Evolutionary conservation across 2,329 filamentous ascomycete genomes (phyloP).

Genomic region (Trichoderma atrobrunneum): DNA sequence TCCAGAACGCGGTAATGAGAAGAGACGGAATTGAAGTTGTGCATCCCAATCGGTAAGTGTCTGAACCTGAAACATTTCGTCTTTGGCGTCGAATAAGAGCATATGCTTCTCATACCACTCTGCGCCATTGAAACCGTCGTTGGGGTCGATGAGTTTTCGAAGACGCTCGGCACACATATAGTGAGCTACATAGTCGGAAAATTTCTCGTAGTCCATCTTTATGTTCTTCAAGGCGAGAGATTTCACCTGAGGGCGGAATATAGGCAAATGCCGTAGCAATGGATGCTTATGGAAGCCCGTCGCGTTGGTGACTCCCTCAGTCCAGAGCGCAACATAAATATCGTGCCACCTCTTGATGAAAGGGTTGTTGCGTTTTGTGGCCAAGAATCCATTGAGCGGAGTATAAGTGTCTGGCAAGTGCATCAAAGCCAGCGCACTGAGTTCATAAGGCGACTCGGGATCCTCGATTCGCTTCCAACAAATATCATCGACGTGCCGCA

Average conservation of each 20-base stretch:
- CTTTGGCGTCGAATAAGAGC: conserved; percentile 25
- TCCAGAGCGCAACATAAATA: conserved; percentile 37
- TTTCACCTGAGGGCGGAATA: neutral
- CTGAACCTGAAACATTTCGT: conserved; percentile 23
- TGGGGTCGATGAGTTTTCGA: conserved; percentile 32
- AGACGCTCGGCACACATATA: conserved; percentile 33
- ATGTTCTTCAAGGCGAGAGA: neutral
- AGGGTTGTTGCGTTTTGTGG: conserved; percentile 39
- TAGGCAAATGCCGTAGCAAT: conserved; percentile 20
- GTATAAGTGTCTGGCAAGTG: neutral
- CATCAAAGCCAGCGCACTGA: conserved; percentile 6
- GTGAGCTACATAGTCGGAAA: conserved; percentile 33
- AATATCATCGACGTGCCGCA: conserved; percentile 40
- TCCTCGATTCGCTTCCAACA: conserved; percentile 42
- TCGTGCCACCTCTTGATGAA: conserved; percentile 46
- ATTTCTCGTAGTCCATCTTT: neutral
- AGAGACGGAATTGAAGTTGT: conserved; percentile 25
- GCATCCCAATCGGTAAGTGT: conserved; percentile 6
- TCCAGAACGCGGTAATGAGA: conserved; percentile 24
- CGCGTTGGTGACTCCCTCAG: conserved; percentile 31
- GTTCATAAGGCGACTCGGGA: conserved; percentile 34
- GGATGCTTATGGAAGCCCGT: conserved; percentile 34
- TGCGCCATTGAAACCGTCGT: conserved; percentile 34
- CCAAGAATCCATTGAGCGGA: conserved; percentile 43
- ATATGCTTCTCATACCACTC: conserved; percentile 35